These are phyloP conservation scores for Pyracantha coccinea DNA, from an alignment of 331 rosid species.

Conservation along the genomic window DNA sequence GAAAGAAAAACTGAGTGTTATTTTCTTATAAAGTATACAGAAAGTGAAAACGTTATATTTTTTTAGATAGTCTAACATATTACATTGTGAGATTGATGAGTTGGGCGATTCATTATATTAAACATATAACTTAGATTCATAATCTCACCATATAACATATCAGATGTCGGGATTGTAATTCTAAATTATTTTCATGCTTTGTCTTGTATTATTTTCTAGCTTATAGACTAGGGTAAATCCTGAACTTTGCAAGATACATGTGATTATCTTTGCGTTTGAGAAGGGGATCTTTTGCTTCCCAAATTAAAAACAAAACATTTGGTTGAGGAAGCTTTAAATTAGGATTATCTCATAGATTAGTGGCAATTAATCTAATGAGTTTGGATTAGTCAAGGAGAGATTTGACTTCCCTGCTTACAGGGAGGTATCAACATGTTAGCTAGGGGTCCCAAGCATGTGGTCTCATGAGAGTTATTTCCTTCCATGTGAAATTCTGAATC, in stretches of 20 bases:
- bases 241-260: not conserved
- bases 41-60: not conserved
- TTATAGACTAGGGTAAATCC: not conserved
- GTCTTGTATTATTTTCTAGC: not conserved
- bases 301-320: constrained; percentile 12
- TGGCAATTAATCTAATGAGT: constrained; percentile 17
- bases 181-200: not conserved
- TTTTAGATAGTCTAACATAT: not conserved
- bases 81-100: not conserved
- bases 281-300: constrained; percentile 9
- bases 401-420: constrained; percentile 58
- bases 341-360: constrained; percentile 17
- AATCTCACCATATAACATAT: not conserved
- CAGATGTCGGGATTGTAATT: not conserved
- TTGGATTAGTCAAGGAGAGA: constrained; percentile 46
- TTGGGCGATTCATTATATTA: not conserved
- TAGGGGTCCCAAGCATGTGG: constrained; percentile 52
- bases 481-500: constrained; percentile 76
- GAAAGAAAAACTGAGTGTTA: too few species aligned
- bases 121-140: not conserved
- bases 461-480: constrained; percentile 12
- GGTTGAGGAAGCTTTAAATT: constrained; percentile 9
- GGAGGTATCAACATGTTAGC: constrained; percentile 48
- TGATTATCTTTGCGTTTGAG: not conserved
- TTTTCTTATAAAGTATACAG: not conserved